phyloP scores from a whole-genome alignment of 2,329 filamentous ascomycete genomes.

The Aspergillus sp. region DNA sequence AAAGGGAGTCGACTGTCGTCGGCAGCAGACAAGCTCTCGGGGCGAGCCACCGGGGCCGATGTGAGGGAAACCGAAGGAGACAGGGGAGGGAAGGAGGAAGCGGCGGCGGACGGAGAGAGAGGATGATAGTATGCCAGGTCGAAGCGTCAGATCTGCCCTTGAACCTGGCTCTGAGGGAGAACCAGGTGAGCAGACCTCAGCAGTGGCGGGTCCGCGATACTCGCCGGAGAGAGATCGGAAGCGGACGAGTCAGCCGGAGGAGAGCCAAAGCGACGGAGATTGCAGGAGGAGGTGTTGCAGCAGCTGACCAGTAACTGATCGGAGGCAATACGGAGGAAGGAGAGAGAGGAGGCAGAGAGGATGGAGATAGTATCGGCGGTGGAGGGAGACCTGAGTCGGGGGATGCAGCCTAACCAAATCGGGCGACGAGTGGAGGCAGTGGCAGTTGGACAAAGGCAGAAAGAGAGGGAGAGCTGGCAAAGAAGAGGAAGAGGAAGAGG shows the following conservation, averaged over 20 bases:
- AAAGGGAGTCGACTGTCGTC: slow-evolving; percentile 16
- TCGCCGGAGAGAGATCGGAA: slow-evolving; percentile 13
- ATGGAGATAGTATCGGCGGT: no score
- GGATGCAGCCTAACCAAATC: no score
- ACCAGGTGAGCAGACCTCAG: slow-evolving; percentile 36
- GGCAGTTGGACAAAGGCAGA: no score
- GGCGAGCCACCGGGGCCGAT: slow-evolving; percentile 33
- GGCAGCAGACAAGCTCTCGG: slow-evolving; percentile 11
- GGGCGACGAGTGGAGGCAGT: no score
- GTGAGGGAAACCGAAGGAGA: slow-evolving; percentile 45
- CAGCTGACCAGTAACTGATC: no score
- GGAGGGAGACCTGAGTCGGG: no score
- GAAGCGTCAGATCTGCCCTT: slow-evolving; percentile 41
- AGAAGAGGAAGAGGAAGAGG: not conserved
- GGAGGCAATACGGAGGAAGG: no score
- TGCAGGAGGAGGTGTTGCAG: no score
- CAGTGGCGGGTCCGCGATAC: slow-evolving; percentile 22
- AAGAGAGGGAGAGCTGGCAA: no score
- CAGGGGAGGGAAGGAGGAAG: slow-evolving; percentile 57
- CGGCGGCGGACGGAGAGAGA: slow-evolving; percentile 49
- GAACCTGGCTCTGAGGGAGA: slow-evolving; percentile 34
- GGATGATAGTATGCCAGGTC: slow-evolving; percentile 65
- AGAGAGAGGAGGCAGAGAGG: no score
- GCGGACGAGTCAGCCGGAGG: no score
- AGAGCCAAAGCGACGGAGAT: no score